Percentiles rank a stretch among this genome's conserved stretches.
Evolutionary conservation across 495 filamentous ascomycete genomes (phyloP).

Genomic region (Penicillium simplicissimum): DNA sequence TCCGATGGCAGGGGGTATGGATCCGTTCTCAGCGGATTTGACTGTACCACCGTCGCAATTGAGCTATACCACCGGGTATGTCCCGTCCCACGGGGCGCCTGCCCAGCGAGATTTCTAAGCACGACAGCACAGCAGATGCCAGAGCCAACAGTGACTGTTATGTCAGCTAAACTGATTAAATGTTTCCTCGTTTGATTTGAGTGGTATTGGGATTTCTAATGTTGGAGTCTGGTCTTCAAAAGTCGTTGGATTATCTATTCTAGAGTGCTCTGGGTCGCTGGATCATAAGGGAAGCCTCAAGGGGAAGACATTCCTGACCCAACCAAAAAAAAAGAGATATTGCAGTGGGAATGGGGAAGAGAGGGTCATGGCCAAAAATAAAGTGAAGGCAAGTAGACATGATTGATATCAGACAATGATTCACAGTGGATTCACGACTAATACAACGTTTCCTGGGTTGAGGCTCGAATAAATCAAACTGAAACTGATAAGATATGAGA

Average conservation of each 20-base stretch:
- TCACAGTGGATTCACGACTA: not conserved
- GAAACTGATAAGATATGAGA: not conserved
- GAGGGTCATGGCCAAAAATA: not conserved
- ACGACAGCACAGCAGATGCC: not conserved
- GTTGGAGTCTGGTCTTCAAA: not conserved
- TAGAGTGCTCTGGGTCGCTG: not conserved
- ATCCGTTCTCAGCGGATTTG: slow-evolving; percentile 37
- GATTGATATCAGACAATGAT: not conserved
- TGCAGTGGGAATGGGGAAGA: not conserved
- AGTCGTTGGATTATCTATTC: not conserved
- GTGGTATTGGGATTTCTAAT: not conserved
- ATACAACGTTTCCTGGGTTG: not conserved
- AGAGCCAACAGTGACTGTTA: not conserved
- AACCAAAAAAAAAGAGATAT: not conserved
- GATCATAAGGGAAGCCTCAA: not conserved
- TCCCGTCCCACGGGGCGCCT: slow-evolving; percentile 30
- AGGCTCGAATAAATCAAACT: not conserved
- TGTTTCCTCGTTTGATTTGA: not conserved
- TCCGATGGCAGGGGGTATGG: slow-evolving; percentile 32
- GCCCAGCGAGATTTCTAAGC: slow-evolving; percentile 32
- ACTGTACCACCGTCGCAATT: slow-evolving; percentile 37
- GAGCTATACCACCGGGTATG: slow-evolving; percentile 36
- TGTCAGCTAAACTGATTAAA: not conserved
- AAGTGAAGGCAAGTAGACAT: not conserved
- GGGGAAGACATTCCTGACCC: not conserved